Conservation (phyloP, 257 asterid species). For the Prunella vulgaris region DNA sequence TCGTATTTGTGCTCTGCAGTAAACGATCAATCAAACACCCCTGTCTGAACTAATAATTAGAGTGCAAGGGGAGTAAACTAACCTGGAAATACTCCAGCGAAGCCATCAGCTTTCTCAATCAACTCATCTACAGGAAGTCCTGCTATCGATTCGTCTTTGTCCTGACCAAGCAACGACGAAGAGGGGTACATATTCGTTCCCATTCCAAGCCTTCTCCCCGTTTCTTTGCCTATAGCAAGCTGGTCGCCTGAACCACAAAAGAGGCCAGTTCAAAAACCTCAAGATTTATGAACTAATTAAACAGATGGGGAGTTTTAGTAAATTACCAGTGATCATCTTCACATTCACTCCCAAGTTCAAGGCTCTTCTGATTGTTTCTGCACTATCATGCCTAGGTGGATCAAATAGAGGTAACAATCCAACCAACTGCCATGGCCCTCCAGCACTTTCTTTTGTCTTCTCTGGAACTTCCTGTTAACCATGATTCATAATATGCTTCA, state of each 20-base stretch:
- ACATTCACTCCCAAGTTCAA: slow-evolving; percentile 91
- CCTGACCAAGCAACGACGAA: slow-evolving; percentile 50
- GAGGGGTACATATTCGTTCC: slow-evolving; percentile 60
- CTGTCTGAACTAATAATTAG: not conserved
- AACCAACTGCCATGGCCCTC: slow-evolving; percentile 87
- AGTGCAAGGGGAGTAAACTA: slow-evolving; percentile 2
- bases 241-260: slow-evolving; percentile 52
- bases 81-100: slow-evolving; percentile 98
- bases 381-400: slow-evolving; percentile 98
- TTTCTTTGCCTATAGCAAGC: slow-evolving; percentile 59
- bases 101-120: slow-evolving; percentile 94
- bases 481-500: not conserved
- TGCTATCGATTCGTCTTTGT: slow-evolving; percentile 70
- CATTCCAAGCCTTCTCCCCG: slow-evolving; percentile 65
- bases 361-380: slow-evolving; percentile 89
- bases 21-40: not conserved
- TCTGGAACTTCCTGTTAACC: slow-evolving; percentile 74
- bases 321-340: slow-evolving; percentile 88
- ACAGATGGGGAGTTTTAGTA: not conserved
- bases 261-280: not conserved
- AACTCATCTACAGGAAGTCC: slow-evolving; percentile 87
- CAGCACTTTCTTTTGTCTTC: slow-evolving; percentile 66
- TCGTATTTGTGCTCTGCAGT: slow-evolving; percentile 85
- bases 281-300: not conserved
- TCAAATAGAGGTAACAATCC: slow-evolving; percentile 84